Evolutionary conservation across 2,329 filamentous ascomycete genomes (phyloP).

Genomic region (Penicillium sp.): DNA sequence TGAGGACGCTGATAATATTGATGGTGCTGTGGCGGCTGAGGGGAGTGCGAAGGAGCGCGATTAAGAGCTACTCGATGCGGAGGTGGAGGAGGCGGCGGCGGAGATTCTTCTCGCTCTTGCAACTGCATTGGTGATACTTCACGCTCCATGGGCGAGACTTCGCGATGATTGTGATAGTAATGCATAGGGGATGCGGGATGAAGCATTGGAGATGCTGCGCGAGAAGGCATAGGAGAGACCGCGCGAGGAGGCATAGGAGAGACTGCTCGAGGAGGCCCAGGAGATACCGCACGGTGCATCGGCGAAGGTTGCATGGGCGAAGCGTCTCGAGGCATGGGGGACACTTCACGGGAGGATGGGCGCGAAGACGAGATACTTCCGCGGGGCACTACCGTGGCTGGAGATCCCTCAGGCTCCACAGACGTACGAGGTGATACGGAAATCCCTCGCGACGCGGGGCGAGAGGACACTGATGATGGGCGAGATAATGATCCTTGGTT

Average conservation of each 20-base stretch:
- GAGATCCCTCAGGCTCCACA: slow-evolving; percentile 22
- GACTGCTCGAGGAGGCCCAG: slow-evolving; percentile 10
- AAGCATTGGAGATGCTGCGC: slow-evolving; percentile 4
- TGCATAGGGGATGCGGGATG: slow-evolving; percentile 9
- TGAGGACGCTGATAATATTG: slow-evolving; percentile 7
- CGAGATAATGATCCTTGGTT: slow-evolving; percentile 40
- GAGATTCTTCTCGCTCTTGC: slow-evolving; percentile 65
- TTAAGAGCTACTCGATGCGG: slow-evolving; percentile 66
- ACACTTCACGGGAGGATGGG: slow-evolving; percentile 33
- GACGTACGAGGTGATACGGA: slow-evolving; percentile 33
- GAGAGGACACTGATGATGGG: slow-evolving; percentile 35
- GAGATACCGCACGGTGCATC: slow-evolving; percentile 3
- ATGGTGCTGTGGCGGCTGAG: slow-evolving; percentile 3
- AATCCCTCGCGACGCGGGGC: slow-evolving; percentile 30
- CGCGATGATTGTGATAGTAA: slow-evolving; percentile 10
- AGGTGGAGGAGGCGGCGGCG: slow-evolving; percentile 81
- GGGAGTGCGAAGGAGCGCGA: slow-evolving; percentile 30
- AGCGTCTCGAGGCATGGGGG: slow-evolving; percentile 13
- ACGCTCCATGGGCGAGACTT: slow-evolving; percentile 25
- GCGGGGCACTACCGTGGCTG: slow-evolving; percentile 20
- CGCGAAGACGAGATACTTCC: slow-evolving; percentile 21
- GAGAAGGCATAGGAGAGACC: slow-evolving; percentile 7
- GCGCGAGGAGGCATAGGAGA: slow-evolving; percentile 17
- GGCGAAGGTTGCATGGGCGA: slow-evolving; percentile 10
- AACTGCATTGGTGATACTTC: slow-evolving; percentile 34